Evolutionary conservation across 2,329 filamentous ascomycete genomes (phyloP), one percentile per base, ranked within the genome.

Genomic region (Tothia fuscella): DNA sequence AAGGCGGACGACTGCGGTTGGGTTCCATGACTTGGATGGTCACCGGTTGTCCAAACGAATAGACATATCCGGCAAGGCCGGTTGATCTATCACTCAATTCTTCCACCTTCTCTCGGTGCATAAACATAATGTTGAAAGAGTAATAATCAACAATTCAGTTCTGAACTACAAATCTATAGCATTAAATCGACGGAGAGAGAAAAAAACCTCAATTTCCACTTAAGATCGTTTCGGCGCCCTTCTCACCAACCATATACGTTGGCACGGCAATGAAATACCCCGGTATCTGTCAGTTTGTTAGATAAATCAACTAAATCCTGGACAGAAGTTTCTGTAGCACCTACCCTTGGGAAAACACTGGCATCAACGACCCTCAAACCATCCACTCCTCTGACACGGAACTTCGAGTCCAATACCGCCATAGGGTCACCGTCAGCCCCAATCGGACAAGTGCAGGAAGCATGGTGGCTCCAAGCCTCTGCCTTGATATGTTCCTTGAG

Each of bases 171-270:
- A n/a, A n/a, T n/a, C n/a, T n/a, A n/a, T n/a, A n/a, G n/a, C n/a
- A n/a, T n/a, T n/a, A n/a, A n/a, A n/a, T n/a, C n/a, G n/a, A n/a
- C n/a, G n/a, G n/a, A n/a, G n/a, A n/a, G n/a, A n/a, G n/a, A n/a
- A 29, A 29, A n/a, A 29, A 9, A 9, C 26, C 26, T 29, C 26
- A 29, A 29, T 29, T n/a, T 29, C 26, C n/a, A 29, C 26, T 29
- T 29, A 65, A 41, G 37, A 79, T 77, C 5, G 66, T 67, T 54
- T 77, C 73, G 2, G 72, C 70, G 1, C 76, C 76, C 62, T 79
- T 80, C 62, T 80, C 74, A 2, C 64, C 66, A 5, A 73, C 60
- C 55, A 78, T 72, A 49, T 73, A 75, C 0, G 67, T 67, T 1
- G 72, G 64, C 1, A 70, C 53, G 3, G 65, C 62, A 20, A 68